Base-by-base conservation (phyloP, 371 early-diverging fungal genomes). In the Lichtheimia hyalospora region DNA sequence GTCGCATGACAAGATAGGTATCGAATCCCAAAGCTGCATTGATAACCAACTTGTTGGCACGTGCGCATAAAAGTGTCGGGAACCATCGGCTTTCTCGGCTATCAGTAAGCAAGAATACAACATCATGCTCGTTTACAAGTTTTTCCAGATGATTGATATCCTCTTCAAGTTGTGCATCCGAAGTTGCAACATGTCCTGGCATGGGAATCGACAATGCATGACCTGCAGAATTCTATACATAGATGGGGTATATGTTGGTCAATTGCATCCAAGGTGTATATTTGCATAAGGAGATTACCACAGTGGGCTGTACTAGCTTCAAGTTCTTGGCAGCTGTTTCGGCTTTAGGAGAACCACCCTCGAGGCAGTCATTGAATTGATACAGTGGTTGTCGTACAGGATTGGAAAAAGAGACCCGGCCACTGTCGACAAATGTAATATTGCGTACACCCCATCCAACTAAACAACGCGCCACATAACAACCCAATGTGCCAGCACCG, bases 1-100 rank as follows among this genome's bases (percentile, higher is more conserved):
- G 97, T 15, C 98, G 79, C 96, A 98, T 94, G 27, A 95, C 97
- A n/a, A 97, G 75, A 68, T 86, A 98, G 4, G 93, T 90, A 69
- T 98, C 97, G 65, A 98, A 98, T 8, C 98, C 97, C 16, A 98
- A 83, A 0, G 97, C 98, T 5, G 92, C 89, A 70, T 93, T 96
- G 63, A 98, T 89, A 1, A 95, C 95, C 12, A 92, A 74, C 79
- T 80, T 90, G 54, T 78, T 74, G 64, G 71, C 61, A 7, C 62
- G 64, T 2, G 90, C 81, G 1, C 89, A 95, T 6, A 97, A 63
- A 28, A 98, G 56, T 0, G 98, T 93, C 7, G 98, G 97, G 44
- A 96, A 77, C 97, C 98, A 98, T 52, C 98, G 81, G 68, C 92
- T 91, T 69, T 98, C 98, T 40, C 98, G 85, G 57, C 91, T 91